A percentile compares a stretch with the other conserved stretches of the same genome.
These are phyloP conservation scores for Eragrostis nindensis DNA, from an alignment of 176 grass and related monocot species.

Conservation along the genomic window DNA sequence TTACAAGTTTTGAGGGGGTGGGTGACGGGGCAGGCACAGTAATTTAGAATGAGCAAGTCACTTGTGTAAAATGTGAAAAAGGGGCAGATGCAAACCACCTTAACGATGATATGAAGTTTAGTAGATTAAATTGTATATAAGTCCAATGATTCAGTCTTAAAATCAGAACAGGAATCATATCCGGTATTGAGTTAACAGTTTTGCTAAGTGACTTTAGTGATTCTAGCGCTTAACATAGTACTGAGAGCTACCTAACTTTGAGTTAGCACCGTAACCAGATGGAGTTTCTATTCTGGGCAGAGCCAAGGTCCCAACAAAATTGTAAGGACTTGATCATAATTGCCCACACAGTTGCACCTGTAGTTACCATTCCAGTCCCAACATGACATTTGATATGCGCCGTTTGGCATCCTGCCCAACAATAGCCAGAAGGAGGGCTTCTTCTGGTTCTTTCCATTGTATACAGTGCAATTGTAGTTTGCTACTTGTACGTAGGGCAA, in stretches of 20 bases:
- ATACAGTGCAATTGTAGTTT: neutral
- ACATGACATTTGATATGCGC: slow-evolving; percentile 4
- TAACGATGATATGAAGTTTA: neutral
- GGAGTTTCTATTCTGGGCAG: slow-evolving; percentile 27
- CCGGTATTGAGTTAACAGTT: slow-evolving; percentile 12
- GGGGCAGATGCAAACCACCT: neutral
- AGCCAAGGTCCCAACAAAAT: slow-evolving; percentile 25
- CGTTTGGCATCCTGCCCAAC: neutral
- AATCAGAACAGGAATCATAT: no score
- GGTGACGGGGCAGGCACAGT: neutral
- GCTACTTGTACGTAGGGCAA: neutral
- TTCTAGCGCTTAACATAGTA: slow-evolving; percentile 14
- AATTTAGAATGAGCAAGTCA: slow-evolving; percentile 9
- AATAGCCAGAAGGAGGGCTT: slow-evolving; percentile 4
- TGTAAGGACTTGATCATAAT: slow-evolving; percentile 29
- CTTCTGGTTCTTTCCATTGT: slow-evolving; percentile 36
- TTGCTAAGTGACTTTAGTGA: neutral
- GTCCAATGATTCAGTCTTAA: no score
- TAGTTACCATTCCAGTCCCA: slow-evolving; percentile 29
- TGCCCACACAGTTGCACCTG: neutral
- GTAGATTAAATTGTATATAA: neutral
- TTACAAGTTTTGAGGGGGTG: neutral
- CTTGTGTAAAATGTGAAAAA: neutral
- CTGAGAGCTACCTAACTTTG: slow-evolving; percentile 16
- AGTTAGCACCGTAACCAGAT: slow-evolving; percentile 1